Percentiles rank a stretch among this genome's conserved stretches.
Conservation (phyloP, 1,284 basidiomycete genomes). For the Cutaneotrichosporon arboriforme region DNA sequence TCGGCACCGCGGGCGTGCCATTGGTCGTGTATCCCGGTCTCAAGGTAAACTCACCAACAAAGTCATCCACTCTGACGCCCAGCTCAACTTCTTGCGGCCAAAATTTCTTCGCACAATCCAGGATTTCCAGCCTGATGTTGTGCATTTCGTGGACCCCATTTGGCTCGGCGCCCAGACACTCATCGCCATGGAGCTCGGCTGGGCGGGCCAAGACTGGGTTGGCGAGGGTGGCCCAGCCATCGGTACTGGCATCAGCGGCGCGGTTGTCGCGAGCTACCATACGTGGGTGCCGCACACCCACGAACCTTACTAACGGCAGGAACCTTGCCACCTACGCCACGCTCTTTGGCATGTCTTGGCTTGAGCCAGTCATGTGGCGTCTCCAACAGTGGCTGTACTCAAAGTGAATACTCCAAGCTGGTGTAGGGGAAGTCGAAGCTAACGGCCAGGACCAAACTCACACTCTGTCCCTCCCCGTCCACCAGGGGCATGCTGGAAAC, state of each 20-base stretch:
- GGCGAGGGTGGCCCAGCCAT: conserved; percentile 39
- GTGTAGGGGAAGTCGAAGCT: conserved; percentile 32
- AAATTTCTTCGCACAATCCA: conserved; percentile 52
- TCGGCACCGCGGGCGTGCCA: conserved; percentile 56
- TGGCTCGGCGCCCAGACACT: conserved; percentile 54
- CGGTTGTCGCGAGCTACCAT: conserved; percentile 55
- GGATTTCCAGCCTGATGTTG: conserved; percentile 54
- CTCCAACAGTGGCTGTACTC: conserved; percentile 46
- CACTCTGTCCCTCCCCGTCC: conserved; percentile 54
- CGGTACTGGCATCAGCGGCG: conserved; percentile 46
- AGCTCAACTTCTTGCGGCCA: conserved; percentile 56
- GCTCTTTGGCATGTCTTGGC: conserved; percentile 53
- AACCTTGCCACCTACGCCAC: conserved; percentile 55
- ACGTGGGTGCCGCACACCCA: conserved; percentile 27
- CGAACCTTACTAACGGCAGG: too few relatives aligned
- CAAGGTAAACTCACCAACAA: conserved; percentile 31
- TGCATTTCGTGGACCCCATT: conserved; percentile 55
- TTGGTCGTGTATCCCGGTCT: conserved; percentile 55
- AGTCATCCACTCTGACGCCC: not conserved
- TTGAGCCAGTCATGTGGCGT: conserved; percentile 50
- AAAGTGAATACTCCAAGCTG: conserved; percentile 19
- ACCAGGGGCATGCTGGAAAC: conserved; percentile 52
- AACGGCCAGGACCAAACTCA: conserved; percentile 41
- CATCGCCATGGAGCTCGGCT: conserved; percentile 49
- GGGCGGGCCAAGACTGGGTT: conserved; percentile 46